These are phyloP conservation scores for Ceratobasidium sp. DNA, from an alignment of 1,284 basidiomycete genomes.

Conservation along the genomic window DNA sequence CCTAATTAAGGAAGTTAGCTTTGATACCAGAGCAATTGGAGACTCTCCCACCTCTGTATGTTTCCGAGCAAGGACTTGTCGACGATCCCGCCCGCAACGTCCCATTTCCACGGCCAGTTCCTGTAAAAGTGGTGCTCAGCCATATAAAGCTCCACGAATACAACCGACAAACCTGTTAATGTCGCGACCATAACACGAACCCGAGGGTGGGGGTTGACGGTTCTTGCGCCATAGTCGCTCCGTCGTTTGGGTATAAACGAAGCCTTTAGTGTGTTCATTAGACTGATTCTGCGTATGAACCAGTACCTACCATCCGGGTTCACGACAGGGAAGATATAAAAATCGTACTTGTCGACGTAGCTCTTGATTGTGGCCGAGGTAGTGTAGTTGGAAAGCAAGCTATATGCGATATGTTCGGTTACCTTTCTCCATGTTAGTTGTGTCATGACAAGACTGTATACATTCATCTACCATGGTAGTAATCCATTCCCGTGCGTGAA, in stretches of 20 bases:
- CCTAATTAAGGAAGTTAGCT: conserved; percentile 6
- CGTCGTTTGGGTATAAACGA: conserved; percentile 33
- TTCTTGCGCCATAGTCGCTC: conserved; percentile 39
- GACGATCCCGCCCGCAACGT: conserved; percentile 36
- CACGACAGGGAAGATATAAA: conserved; percentile 39
- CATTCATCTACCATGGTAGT: conserved; percentile 29
- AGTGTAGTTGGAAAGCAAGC: conserved; percentile 36
- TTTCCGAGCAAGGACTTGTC: conserved; percentile 30
- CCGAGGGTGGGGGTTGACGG: conserved; percentile 31
- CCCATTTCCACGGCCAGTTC: conserved; percentile 39
- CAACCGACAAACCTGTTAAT: conserved; percentile 23
- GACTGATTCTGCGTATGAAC: neutral
- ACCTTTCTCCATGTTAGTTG: neutral
- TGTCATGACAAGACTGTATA: neutral
- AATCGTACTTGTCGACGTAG: conserved; percentile 40
- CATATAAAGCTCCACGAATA: neutral
- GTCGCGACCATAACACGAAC: conserved; percentile 34
- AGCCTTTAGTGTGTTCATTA: conserved; percentile 7
- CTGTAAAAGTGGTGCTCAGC: neutral
- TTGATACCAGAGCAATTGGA: no score
- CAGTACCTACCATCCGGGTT: conserved; percentile 31
- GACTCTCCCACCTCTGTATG: conserved; percentile 25
- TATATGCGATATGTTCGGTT: conserved; percentile 36
- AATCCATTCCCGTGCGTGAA: conserved; percentile 40
- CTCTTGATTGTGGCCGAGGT: conserved; percentile 37